phyloP scores from a whole-genome alignment of 2,329 filamentous ascomycete species.

The Thelonectria discophora region DNA sequence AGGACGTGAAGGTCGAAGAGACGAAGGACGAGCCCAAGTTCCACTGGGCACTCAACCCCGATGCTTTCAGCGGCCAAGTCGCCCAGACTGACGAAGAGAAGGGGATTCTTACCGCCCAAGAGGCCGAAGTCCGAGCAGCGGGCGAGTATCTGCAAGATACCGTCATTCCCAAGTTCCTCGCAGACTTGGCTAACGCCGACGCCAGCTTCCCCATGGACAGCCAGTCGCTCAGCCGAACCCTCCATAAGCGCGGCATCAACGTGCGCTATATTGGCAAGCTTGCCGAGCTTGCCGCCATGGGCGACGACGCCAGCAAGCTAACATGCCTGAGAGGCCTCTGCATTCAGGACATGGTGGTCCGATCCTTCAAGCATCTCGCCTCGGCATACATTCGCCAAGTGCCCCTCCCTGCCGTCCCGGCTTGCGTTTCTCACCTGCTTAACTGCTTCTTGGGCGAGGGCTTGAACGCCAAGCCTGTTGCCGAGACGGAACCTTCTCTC shows the following conservation, averaged over 20 bases:
- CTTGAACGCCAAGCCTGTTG: conserved; percentile 78
- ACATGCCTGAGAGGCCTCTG: conserved; percentile 80
- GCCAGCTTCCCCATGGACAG: conserved; percentile 99
- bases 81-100: conserved; percentile 93
- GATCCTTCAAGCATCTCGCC: conserved; percentile 93
- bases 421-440: conserved; percentile 85
- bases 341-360: conserved; percentile 92
- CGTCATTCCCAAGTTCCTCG: conserved; percentile 84
- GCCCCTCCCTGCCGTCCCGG: conserved; percentile 80
- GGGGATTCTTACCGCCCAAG: conserved; percentile 81
- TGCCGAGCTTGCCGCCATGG: too few relatives aligned
- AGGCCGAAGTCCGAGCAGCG: conserved; percentile 85
- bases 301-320: conserved; percentile 75
- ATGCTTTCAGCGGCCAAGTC: conserved; percentile 91
- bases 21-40: conserved; percentile 81
- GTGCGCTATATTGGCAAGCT: conserved; percentile 93
- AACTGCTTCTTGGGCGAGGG: conserved; percentile 89
- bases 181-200: conserved; percentile 89
- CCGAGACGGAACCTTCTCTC: conserved; percentile 79
- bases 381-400: conserved; percentile 82
- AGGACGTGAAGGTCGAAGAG: conserved; percentile 42
- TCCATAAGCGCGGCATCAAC: conserved; percentile 98
- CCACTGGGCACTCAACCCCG: conserved; percentile 88
- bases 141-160: conserved; percentile 80
- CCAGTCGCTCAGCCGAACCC: conserved; percentile 83